Base-by-base conservation (phyloP, 2,329 filamentous ascomycete species). In the Hymenotorrendiella dingleyae region DNA sequence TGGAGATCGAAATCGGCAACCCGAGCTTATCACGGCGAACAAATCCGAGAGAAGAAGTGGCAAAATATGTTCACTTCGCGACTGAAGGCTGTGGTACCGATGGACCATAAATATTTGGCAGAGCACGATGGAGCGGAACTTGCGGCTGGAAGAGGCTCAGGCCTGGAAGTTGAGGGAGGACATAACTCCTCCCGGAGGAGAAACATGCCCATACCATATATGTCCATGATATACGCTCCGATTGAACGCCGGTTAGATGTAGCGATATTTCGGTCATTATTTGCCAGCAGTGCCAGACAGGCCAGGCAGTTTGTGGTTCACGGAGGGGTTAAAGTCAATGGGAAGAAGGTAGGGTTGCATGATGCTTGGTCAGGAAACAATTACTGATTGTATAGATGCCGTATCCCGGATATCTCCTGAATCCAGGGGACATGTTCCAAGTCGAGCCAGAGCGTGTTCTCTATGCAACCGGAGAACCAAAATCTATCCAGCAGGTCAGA, bases 371-470 rank as follows among this genome's bases (percentile, higher is more conserved):
- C n/a, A n/a, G n/a, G n/a, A n/a, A n/a, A n/a, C n/a, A n/a, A n/a
- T n/a, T 49, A 53, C 42, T 41, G 7, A 21, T 21, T 28, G 42
- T n/a, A 54, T 34, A 95, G 91, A 95, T 97, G 86, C 74, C 77
- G 50, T 86, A 93, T 61, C 90, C 93, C 7, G 85, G 88, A 42
- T 98, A 98, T 65, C 81, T 89, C 52, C 77, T 98, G 28, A 98
- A 98, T 65, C 94, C 93, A 3, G 93, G 93, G 54, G 93, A 98
- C 64, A 87, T 98, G 80, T 98, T 98, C 73, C 88, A 94, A 63
- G 91, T 98, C 56, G 85, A 96, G 16, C 75, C 86, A 26, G 87
- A 95, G 28, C 80, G 83, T 55, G 93, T 98, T 43, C 74, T 98
- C 65, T 90, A 77, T 58, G 91, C 87, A 24, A 95, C 90, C 1